These are phyloP conservation scores for Pisolithus thermaeus DNA, from an alignment of 1,284 basidiomycete genomes.

Conservation along the genomic window DNA sequence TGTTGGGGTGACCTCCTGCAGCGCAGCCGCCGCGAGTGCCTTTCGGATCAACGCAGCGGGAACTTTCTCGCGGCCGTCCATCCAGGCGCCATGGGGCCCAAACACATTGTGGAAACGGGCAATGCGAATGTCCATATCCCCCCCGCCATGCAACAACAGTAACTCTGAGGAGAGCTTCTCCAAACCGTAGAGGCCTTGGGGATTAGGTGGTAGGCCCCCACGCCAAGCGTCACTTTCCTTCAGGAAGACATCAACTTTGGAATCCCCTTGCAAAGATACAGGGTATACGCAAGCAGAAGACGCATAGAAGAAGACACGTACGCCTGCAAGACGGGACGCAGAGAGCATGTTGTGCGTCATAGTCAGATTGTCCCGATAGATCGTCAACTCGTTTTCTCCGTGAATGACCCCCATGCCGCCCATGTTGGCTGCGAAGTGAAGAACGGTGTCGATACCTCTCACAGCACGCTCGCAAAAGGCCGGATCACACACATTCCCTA, in stretches of 20 bases:
- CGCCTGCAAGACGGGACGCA: slow-evolving; percentile 34
- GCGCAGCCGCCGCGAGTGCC: slow-evolving; percentile 29
- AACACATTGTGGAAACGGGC: slow-evolving; percentile 58
- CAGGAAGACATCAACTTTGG: slow-evolving; percentile 36
- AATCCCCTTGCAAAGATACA: slow-evolving; percentile 33
- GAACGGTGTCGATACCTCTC: slow-evolving; percentile 35
- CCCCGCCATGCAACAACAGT: slow-evolving; percentile 32
- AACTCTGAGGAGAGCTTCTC: slow-evolving; percentile 53
- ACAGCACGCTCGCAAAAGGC: slow-evolving; percentile 35
- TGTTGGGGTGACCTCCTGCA: slow-evolving; percentile 2
- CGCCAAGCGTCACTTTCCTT: slow-evolving; percentile 41
- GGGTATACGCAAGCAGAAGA: slow-evolving; percentile 60
- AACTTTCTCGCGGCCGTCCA: slow-evolving; percentile 50
- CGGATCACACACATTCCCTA: slow-evolving; percentile 44
- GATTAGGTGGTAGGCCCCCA: slow-evolving; percentile 28
- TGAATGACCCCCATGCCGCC: slow-evolving; percentile 61
- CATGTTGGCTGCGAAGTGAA: slow-evolving; percentile 57
- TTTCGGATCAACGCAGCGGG: slow-evolving; percentile 55
- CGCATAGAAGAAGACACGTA: slow-evolving; percentile 46
- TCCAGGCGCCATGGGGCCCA: slow-evolving; percentile 50
- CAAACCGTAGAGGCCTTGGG: slow-evolving; percentile 54
- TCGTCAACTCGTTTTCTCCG: slow-evolving; percentile 39
- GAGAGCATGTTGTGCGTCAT: slow-evolving; percentile 46
- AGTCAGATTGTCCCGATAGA: slow-evolving; percentile 44
- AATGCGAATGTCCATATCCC: slow-evolving; percentile 37